Conservation (phyloP, 2,329 filamentous ascomycete genomes). For the Uncinocarpus reesii region DNA sequence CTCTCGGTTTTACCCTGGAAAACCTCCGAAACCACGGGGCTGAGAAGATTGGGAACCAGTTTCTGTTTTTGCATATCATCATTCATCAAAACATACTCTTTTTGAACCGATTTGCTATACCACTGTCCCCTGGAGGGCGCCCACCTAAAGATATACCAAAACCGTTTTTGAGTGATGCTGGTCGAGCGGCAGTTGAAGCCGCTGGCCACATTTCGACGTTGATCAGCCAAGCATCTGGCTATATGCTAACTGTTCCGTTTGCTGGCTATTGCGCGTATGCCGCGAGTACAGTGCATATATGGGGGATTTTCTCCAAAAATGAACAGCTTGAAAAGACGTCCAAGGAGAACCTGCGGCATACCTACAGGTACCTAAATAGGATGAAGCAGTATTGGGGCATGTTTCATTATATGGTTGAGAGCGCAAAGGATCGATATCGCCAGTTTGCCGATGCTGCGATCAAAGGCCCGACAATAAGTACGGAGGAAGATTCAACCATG, state of each 20-base stretch:
- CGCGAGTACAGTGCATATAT: constrained; percentile 87
- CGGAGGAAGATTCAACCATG: constrained; percentile 48
- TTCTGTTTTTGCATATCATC: constrained; percentile 81
- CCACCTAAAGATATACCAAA: constrained; percentile 62
- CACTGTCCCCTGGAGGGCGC: constrained; percentile 53
- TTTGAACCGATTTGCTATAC: constrained; percentile 75
- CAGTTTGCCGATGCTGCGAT: constrained; percentile 72
- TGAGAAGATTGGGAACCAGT: constrained; percentile 80
- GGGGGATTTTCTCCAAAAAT: constrained; percentile 82
- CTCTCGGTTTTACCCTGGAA: constrained; percentile 63
- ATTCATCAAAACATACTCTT: constrained; percentile 85
- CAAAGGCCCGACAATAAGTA: constrained; percentile 45
- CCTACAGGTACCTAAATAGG: constrained; percentile 79
- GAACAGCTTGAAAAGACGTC: constrained; percentile 61
- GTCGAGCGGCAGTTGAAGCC: constrained; percentile 65
- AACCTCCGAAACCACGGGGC: constrained; percentile 78
- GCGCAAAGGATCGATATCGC: constrained; percentile 78
- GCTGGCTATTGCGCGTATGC: constrained; percentile 91
- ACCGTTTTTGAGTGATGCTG: constrained; percentile 65
- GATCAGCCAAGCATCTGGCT: constrained; percentile 66
- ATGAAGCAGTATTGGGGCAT: constrained; percentile 99
- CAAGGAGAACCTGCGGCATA: constrained; percentile 74
- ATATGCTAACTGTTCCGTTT: constrained; percentile 80
- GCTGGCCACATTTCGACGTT: constrained; percentile 79
- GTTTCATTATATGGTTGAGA: constrained; percentile 94